These are phyloP conservation scores for Boechera retrofracta DNA, from an alignment of 345 rosid genomes.

Conservation along the genomic window DNA sequence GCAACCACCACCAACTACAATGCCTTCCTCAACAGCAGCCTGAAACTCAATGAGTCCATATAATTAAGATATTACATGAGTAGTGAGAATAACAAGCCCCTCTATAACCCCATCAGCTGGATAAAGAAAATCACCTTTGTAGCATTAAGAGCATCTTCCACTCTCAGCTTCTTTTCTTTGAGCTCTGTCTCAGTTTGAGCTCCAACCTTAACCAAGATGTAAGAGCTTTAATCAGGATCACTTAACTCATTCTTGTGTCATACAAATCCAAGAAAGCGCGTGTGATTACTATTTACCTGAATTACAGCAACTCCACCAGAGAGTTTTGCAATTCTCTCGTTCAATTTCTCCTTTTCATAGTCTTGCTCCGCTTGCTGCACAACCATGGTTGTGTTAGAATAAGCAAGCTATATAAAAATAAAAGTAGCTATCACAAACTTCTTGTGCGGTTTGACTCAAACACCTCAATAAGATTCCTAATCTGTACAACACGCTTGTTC, in stretches of 20 bases:
- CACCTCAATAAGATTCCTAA: conserved; percentile 90
- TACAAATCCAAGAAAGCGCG: neutral
- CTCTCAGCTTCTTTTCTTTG: conserved; percentile 92
- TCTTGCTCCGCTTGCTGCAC: conserved; percentile 89
- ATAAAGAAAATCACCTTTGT: conserved; percentile 63
- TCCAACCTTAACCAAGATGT: conserved; percentile 55
- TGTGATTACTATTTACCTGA: conserved; percentile 52
- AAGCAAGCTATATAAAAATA: neutral
- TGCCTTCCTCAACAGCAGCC: conserved; percentile 86
- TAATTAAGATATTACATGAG: neutral
- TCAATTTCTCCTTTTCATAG: conserved; percentile 94
- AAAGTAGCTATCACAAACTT: neutral
- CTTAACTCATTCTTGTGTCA: conserved; percentile 1
- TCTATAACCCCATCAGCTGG: neutral
- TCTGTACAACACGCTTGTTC: conserved; percentile 88
- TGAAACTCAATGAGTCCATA: conserved; percentile 31
- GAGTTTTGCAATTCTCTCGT: conserved; percentile 92
- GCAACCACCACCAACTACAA: conserved; percentile 90
- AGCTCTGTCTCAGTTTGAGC: conserved; percentile 93
- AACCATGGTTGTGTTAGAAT: neutral
- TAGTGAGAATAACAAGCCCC: neutral
- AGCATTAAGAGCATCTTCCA: conserved; percentile 95
- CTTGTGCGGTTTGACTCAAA: neutral
- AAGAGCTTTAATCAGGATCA: neutral
- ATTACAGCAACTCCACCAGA: conserved; percentile 87